Conservation (phyloP, 2,329 filamentous ascomycete genomes). For the Ustulina deusta region DNA sequence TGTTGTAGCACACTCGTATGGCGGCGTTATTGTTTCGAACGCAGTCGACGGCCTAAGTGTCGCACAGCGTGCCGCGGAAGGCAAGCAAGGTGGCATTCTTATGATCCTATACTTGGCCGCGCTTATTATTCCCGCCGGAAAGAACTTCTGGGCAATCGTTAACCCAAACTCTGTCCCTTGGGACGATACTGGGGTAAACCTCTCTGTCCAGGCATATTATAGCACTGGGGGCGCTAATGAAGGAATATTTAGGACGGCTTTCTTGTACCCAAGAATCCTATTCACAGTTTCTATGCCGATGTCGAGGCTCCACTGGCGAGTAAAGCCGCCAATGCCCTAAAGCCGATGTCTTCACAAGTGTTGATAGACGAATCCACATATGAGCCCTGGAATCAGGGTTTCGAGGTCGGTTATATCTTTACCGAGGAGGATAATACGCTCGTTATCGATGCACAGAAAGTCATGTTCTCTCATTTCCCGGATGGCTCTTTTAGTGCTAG, state of each 20-base stretch:
- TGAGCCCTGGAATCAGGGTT: slow-evolving; percentile 31
- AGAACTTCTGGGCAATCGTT: neutral
- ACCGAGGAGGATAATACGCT: slow-evolving; percentile 29
- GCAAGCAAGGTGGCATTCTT: slow-evolving; percentile 34
- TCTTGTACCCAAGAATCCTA: slow-evolving; percentile 15
- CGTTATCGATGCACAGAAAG: slow-evolving; percentile 19
- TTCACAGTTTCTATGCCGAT: slow-evolving; percentile 24
- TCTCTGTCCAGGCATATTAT: neutral
- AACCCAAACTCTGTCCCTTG: neutral
- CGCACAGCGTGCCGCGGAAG: slow-evolving; percentile 31
- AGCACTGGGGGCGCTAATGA: neutral
- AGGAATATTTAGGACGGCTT: slow-evolving; percentile 11
- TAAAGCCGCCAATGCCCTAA: slow-evolving; percentile 14
- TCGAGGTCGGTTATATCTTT: slow-evolving; percentile 37
- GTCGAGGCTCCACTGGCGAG: slow-evolving; percentile 29
- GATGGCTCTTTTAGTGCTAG: slow-evolving; percentile 29
- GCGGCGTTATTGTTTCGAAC: slow-evolving; percentile 29
- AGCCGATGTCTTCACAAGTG: slow-evolving; percentile 14
- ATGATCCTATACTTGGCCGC: slow-evolving; percentile 33
- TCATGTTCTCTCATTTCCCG: slow-evolving; percentile 29
- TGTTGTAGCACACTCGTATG: slow-evolving; percentile 37
- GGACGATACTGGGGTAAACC: neutral
- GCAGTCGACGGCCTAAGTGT: slow-evolving; percentile 31
- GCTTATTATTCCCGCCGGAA: slow-evolving; percentile 17
- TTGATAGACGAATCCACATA: slow-evolving; percentile 15